Evolutionary conservation across 176 grass and related monocot genomes (phyloP).

Genomic region (Melocanna baccifera): DNA sequence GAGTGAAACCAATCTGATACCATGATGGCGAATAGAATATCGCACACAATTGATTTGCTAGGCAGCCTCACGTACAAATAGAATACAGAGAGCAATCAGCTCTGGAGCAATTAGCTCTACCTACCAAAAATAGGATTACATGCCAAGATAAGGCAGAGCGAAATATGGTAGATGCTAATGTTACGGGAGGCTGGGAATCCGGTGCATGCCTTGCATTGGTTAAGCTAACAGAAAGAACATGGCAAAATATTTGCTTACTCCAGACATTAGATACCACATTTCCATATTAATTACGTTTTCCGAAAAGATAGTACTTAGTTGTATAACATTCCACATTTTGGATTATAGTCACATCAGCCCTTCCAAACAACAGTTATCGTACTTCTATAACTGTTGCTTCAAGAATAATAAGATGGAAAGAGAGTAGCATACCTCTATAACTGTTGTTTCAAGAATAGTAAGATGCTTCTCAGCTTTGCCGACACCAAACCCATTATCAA

Average conservation of each 20-base stretch:
- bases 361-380: neutral
- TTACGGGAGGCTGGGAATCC: too few relatives aligned
- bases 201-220: too few relatives aligned
- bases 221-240: too few relatives aligned
- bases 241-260: neutral
- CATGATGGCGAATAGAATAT: too few relatives aligned
- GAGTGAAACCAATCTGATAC: too few relatives aligned
- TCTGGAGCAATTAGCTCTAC: too few relatives aligned
- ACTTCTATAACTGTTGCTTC: neutral
- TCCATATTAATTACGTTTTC: neutral
- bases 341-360: neutral
- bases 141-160: too few relatives aligned
- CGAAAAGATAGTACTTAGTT: neutral
- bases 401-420: neutral
- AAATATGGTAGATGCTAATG: too few relatives aligned
- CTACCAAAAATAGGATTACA: too few relatives aligned
- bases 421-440: conserved; percentile 63
- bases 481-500: neutral
- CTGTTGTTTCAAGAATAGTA: conserved; percentile 36
- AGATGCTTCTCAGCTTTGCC: conserved; percentile 31
- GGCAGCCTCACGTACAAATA: too few relatives aligned
- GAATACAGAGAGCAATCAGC: too few relatives aligned
- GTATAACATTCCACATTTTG: neutral
- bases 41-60: too few relatives aligned
- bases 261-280: neutral